Conservation (phyloP, 1,284 basidiomycete genomes). For the Malassezia furfur region DNA sequence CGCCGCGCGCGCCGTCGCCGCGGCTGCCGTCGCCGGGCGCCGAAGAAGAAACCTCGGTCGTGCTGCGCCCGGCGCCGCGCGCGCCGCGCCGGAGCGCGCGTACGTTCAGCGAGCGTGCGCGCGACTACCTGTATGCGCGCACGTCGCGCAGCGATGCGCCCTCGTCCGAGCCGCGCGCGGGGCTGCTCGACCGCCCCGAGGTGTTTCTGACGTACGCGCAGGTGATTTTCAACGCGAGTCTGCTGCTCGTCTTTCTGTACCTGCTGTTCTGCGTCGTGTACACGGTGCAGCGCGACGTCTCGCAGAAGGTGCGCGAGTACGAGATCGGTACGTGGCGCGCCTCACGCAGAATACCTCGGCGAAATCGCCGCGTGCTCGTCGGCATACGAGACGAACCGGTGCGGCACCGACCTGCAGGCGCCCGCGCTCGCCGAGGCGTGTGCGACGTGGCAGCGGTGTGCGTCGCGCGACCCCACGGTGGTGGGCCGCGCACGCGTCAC, state of each 20-base stretch:
- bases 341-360: slow-evolving; percentile 28
- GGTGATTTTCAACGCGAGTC: slow-evolving; percentile 83
- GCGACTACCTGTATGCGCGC: neutral
- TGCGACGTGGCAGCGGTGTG: slow-evolving; percentile 76
- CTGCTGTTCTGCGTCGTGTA: slow-evolving; percentile 73
- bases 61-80: neutral
- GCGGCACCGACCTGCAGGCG: slow-evolving; percentile 35
- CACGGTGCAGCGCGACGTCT: slow-evolving; percentile 80
- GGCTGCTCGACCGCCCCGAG: slow-evolving; percentile 30
- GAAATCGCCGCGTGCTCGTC: slow-evolving; percentile 33
- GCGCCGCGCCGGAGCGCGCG: neutral
- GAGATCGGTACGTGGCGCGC: slow-evolving; percentile 62
- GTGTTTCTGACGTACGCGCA: slow-evolving; percentile 55
- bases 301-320: slow-evolving; percentile 76
- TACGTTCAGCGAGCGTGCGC: neutral
- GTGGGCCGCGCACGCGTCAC: slow-evolving; percentile 79
- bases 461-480: slow-evolving; percentile 81
- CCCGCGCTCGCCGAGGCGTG: slow-evolving; percentile 36
- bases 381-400: slow-evolving; percentile 31
- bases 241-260: slow-evolving; percentile 75
- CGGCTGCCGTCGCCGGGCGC: neutral
- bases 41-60: neutral
- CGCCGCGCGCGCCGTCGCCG: too few species aligned
- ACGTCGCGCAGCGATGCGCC: slow-evolving; percentile 2
- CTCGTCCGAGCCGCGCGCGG: neutral